Conservation (phyloP, 2,329 filamentous ascomycete species). For the Sporothrix humicola region DNA sequence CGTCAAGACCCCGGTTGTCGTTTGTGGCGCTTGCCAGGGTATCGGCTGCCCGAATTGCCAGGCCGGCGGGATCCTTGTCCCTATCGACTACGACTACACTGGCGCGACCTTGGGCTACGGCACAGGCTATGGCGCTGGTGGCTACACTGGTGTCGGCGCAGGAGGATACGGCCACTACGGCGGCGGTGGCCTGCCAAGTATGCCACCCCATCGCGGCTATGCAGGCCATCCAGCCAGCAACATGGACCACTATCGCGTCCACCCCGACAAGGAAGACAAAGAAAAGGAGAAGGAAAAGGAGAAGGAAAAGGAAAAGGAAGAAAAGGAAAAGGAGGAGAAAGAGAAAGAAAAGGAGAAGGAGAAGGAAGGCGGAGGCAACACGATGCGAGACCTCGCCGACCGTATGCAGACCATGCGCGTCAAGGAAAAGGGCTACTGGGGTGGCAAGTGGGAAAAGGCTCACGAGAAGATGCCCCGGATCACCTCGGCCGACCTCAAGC, state of each 20-base stretch:
- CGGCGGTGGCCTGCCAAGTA: not conserved
- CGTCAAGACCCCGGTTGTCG: not conserved
- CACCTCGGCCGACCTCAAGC: not conserved
- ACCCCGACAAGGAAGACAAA: not conserved
- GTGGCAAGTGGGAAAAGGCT: constrained; percentile 15
- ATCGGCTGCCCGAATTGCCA: not conserved
- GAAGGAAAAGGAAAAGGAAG: not conserved
- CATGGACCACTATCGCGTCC: constrained; percentile 28
- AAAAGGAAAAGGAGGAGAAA: not conserved
- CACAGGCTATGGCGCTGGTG: not conserved
- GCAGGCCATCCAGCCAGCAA: constrained; percentile 28
- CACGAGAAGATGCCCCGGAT: not conserved
- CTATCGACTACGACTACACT: not conserved
- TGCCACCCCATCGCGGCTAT: constrained; percentile 26
- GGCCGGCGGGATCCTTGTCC: not conserved
- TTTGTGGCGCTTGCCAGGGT: constrained; percentile 20
- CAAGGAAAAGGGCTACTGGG: constrained; percentile 22
- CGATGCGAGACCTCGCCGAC: constrained; percentile 19
- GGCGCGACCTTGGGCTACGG: not conserved
- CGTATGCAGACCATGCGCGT: constrained; percentile 20
- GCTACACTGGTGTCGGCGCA: not conserved
- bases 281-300: constrained; percentile 1
- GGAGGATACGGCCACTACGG: constrained; percentile 20
- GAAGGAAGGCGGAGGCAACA: not conserved
- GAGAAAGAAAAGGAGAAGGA: not conserved